These are phyloP conservation scores for Asterophora lycoperdoides DNA, from an alignment of 768 basidiomycete species.

Conservation along the genomic window DNA sequence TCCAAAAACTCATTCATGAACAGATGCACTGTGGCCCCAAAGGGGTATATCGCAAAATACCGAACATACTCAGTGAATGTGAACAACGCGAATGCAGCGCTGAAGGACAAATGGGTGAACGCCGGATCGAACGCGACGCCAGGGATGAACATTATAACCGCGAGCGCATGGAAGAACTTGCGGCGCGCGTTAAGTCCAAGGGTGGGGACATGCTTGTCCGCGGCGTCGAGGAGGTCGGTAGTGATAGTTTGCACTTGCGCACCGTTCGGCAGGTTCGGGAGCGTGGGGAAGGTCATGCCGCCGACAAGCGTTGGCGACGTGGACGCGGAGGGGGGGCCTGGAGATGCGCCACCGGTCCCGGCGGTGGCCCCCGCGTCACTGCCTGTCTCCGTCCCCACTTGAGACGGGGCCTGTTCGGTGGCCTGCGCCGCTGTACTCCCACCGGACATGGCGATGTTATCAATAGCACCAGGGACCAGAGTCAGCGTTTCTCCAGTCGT, in stretches of 20 bases:
- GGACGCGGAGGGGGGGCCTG: neutral
- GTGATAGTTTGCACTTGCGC: constrained; percentile 55
- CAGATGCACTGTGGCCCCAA: constrained; percentile 87
- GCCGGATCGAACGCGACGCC: constrained; percentile 93
- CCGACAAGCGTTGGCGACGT: constrained; percentile 13
- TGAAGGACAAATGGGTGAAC: constrained; percentile 93
- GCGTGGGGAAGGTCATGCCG: constrained; percentile 43
- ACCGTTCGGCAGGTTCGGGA: constrained; percentile 42
- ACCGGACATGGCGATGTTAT: constrained; percentile 12
- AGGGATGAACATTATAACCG: constrained; percentile 95
- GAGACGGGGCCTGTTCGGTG: constrained; percentile 3
- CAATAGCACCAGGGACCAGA: constrained; percentile 23
- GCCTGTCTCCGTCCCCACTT: neutral
- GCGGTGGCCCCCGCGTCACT: too few relatives aligned
- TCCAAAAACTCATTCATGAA: constrained; percentile 99
- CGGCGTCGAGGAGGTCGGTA: constrained; percentile 72
- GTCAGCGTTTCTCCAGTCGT: constrained; percentile 33
- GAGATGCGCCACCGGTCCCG: too few relatives aligned
- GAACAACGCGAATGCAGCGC: constrained; percentile 91
- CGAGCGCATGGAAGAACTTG: constrained; percentile 95
- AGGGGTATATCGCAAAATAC: constrained; percentile 97
- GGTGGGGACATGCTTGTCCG: constrained; percentile 87
- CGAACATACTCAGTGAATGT: constrained; percentile 96
- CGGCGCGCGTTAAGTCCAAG: constrained; percentile 86
- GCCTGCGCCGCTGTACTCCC: neutral